Conservation (phyloP, 2,329 filamentous ascomycete species). For the Mycosphaerelloides madeirae region DNA sequence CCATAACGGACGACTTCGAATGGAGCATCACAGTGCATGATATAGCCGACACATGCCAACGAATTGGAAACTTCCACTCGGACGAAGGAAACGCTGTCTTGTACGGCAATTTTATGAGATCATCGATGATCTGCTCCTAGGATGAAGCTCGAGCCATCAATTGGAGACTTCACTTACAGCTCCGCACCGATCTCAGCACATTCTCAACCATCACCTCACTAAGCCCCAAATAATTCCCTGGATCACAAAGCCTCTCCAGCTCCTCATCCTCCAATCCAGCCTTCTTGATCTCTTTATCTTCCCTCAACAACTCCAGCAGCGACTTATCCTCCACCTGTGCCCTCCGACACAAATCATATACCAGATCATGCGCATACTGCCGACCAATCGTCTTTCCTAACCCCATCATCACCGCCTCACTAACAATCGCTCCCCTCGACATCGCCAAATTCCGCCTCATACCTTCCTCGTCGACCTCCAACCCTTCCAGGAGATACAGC, state of each 20-base stretch:
- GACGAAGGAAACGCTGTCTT: no score
- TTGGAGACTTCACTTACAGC: no score
- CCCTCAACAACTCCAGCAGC: constrained; percentile 22
- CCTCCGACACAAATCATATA: constrained; percentile 33
- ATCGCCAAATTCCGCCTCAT: constrained; percentile 29
- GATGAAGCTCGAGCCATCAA: no score
- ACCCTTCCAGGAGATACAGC: constrained; percentile 19
- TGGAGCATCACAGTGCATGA: no score
- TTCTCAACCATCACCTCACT: constrained; percentile 26
- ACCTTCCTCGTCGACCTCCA: constrained; percentile 25
- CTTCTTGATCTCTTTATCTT: constrained; percentile 21
- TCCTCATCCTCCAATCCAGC: constrained; percentile 19
- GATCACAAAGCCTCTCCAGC: constrained; percentile 24
- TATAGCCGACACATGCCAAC: no score
- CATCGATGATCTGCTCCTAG: no score
- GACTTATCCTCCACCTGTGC: constrained; percentile 18
- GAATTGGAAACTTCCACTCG: no score
- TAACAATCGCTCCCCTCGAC: constrained; percentile 33
- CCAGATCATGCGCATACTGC: constrained; percentile 34
- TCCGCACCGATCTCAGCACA: constrained; percentile 12
- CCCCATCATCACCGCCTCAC: constrained; percentile 38
- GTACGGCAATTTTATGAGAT: no score
- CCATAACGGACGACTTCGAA: no score
- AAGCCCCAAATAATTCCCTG: constrained; percentile 25
- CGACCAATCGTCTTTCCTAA: constrained; percentile 33